Conservation (phyloP, 148 eudicot species). For the Rhododendron simsii region DNA sequence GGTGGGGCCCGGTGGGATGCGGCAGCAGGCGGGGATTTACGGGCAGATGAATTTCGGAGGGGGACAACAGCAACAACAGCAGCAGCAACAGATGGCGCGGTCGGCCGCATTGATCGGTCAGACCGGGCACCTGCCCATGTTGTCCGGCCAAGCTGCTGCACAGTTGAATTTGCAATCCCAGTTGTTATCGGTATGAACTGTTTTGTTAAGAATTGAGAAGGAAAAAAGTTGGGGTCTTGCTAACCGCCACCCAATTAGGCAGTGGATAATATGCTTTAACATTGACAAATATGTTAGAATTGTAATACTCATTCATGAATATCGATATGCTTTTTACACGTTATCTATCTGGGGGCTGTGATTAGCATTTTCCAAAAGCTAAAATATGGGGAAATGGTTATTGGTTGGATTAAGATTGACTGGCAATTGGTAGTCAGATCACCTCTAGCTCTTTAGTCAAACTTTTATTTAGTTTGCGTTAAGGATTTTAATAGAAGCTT, state of each 20-base stretch:
- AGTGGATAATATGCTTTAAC: not conserved
- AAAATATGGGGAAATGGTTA: not conserved
- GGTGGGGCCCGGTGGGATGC: conserved; percentile 19
- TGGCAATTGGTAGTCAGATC: not conserved
- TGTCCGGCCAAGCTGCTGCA: conserved; percentile 51
- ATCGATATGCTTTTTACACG: not conserved
- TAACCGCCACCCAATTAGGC: not conserved
- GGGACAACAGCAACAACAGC: conserved; percentile 44
- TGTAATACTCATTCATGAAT: not conserved
- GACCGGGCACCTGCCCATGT: conserved; percentile 51
- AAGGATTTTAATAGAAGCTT: not conserved
- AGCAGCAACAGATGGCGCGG: conserved; percentile 38
- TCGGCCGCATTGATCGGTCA: conserved; percentile 49
- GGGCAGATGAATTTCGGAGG: conserved; percentile 34
- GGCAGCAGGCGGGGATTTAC: conserved; percentile 37
- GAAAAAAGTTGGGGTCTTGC: not conserved
- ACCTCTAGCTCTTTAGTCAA: not conserved
- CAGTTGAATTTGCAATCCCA: conserved; percentile 64
- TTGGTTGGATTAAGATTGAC: not conserved
- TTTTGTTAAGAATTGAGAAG: not conserved
- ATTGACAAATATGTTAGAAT: not conserved
- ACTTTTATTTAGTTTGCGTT: not conserved
- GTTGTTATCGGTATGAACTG: conserved; percentile 53
- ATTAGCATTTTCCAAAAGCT: not conserved
- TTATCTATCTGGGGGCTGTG: not conserved